Percentiles rank a stretch among this genome's conserved stretches.
Evolutionary conservation across 768 basidiomycete species (phyloP).

Genomic region (Cystofilobasidium capitatum): DNA sequence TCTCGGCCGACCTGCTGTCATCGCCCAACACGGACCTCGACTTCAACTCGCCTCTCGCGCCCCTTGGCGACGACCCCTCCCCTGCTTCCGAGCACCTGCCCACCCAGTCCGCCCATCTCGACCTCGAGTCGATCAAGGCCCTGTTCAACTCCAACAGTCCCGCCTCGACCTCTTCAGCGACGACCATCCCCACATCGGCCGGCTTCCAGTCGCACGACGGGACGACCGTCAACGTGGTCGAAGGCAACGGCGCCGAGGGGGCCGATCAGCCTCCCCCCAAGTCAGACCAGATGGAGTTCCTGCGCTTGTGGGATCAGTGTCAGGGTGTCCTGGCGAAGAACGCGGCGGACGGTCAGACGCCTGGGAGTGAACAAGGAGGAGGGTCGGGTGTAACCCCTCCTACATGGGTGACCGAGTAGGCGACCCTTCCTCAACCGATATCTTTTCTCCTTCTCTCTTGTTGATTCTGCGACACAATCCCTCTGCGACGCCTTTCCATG

Average conservation of each 20-base stretch:
- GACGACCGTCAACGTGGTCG: neutral
- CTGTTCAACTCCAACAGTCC: neutral
- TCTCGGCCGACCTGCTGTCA: slow-evolving; percentile 20
- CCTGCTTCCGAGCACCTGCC: neutral
- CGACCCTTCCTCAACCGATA: neutral
- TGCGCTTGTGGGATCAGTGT: slow-evolving; percentile 10
- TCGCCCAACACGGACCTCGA: slow-evolving; percentile 15
- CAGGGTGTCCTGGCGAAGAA: slow-evolving; percentile 3
- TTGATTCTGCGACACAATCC: too few species aligned
- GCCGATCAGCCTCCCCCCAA: neutral
- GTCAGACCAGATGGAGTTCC: slow-evolving; percentile 11
- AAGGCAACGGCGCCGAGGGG: neutral
- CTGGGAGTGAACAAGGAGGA: neutral
- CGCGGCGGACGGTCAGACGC: neutral
- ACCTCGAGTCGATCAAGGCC: slow-evolving; percentile 4
- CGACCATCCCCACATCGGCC: neutral
- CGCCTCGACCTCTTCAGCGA: neutral
- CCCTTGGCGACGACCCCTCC: neutral
- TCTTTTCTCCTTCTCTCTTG: neutral
- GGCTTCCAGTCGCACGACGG: neutral
- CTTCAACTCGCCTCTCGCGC: slow-evolving; percentile 9
- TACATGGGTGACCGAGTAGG: slow-evolving; percentile 30
- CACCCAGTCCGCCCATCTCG: neutral
- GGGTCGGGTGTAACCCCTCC: neutral
- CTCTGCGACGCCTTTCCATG: neutral